Base-by-base conservation (phyloP, 257 asterid genomes). In the Nicotiana tabacum region DNA sequence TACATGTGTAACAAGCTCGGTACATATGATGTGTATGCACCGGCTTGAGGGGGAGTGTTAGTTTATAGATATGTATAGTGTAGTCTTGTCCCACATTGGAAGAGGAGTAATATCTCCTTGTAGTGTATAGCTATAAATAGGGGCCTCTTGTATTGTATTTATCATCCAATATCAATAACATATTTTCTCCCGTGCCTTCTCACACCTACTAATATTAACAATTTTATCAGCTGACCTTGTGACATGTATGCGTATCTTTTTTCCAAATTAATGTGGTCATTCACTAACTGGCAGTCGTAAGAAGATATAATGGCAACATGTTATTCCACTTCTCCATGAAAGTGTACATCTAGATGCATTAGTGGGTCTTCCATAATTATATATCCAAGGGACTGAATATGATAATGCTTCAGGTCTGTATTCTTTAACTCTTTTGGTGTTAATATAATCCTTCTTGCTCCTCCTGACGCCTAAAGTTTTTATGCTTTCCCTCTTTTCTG, bases 371-470 rank as follows among this genome's bases (percentile, higher is more conserved):
- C 37, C 48, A 39, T 6, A 48, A 74, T 70, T 70, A 70, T 70
- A 70, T 18, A 70, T 21, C 24, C 62, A 74, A 74, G 61, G 35
- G 61, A 13, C 60, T 74, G 39, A 24, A 46, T 72, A 12, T 72
- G 60, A 21, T 18, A 46, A 72, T 2, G 77, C 98, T 96, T 82
- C 99, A 93, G 98, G 98, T 96, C 66, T 76, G 87, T 70, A 35
- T 66, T 72, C 78, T 72, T 37, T 24, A 1, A 30, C 81, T 37
- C 67, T 43, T 68, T 81, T 77, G 29, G 82, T 79, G 57, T n/a
- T 61, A 69, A 30, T 65, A 32, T 30, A 51, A 21, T 32, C 78
- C 65, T 66, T 51, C 46, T 24, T 33, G 61, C 57, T 79, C 24
- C 67, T 66, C 39, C 8, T 51, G 48, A 18, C 67, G n/a, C 48